Conservation (phyloP, 176 grass and related monocot genomes). For the Phoenix dactylifera region DNA sequence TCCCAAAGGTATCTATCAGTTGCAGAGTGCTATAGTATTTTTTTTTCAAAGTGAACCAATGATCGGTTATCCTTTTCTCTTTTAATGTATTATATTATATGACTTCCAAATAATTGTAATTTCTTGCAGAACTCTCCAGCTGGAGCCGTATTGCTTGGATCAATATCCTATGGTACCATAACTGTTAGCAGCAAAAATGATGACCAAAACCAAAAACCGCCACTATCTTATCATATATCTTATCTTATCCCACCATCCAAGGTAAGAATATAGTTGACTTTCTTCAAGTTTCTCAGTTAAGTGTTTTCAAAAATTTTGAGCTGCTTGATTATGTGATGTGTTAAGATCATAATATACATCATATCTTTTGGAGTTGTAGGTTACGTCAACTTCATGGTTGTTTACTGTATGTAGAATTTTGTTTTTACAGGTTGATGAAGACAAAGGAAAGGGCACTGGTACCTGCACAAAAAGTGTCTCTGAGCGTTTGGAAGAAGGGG, state of each 20-base stretch:
- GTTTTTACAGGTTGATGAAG: slow-evolving; percentile 51
- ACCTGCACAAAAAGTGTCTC: slow-evolving; percentile 48
- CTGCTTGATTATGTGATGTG: no score
- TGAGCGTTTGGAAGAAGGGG: slow-evolving; percentile 68
- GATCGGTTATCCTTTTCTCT: no score
- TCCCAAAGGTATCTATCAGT: slow-evolving; percentile 62
- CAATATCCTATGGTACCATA: slow-evolving; percentile 74
- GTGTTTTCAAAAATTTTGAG: no score
- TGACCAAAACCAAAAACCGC: slow-evolving; percentile 41
- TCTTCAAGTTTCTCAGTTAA: no score
- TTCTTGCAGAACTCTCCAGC: slow-evolving; percentile 53
- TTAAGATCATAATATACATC: no score
- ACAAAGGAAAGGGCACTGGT: slow-evolving; percentile 47
- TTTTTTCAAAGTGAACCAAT: no score
- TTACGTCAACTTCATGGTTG: no score
- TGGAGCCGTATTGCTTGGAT: slow-evolving; percentile 75
- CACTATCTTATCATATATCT: slow-evolving; percentile 60
- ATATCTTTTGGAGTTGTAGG: no score
- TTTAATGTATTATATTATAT: no score
- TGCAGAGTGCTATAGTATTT: no score
- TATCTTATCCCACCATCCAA: slow-evolving; percentile 69
- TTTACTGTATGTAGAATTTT: neutral
- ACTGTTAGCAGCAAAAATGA: slow-evolving; percentile 55
- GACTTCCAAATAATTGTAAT: neutral
- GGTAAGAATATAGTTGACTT: slow-evolving; percentile 32